These are phyloP conservation scores for Aquilaria sinensis DNA, from an alignment of 345 rosid species.

Conservation along the genomic window DNA sequence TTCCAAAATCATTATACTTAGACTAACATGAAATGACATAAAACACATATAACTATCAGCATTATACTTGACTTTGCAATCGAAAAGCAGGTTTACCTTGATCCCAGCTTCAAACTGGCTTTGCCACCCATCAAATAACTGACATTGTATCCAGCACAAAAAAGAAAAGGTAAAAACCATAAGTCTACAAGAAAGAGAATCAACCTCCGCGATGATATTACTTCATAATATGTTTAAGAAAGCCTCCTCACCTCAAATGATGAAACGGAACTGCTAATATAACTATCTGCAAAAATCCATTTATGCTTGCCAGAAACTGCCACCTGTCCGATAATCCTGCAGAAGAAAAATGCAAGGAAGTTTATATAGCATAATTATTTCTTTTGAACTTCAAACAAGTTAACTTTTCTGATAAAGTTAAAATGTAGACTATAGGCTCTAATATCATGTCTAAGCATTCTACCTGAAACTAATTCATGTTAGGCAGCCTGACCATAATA, in stretches of 20 bases:
- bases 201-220: not conserved
- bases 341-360: constrained; percentile 7
- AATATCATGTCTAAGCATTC: too few relatives aligned
- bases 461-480: too few relatives aligned
- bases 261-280: constrained; percentile 33
- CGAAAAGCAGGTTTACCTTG: constrained; percentile 39
- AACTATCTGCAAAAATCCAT: constrained; percentile 63
- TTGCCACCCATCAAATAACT: constrained; percentile 81
- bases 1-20: constrained; percentile 1
- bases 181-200: constrained; percentile 2
- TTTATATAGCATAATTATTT: too few relatives aligned
- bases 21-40: not conserved
- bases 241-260: constrained; percentile 50
- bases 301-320: constrained; percentile 70
- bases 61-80: too few relatives aligned
- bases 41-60: too few relatives aligned
- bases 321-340: constrained; percentile 84
- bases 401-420: not conserved
- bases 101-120: constrained; percentile 75
- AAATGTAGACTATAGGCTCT: too few relatives aligned
- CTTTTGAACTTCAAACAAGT: not conserved
- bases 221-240: not conserved
- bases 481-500: too few relatives aligned
- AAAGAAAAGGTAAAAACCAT: constrained; percentile 1
- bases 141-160: constrained; percentile 18